Evolutionary conservation across 345 rosid species (phyloP), one percentile per base, ranked within the genome.

Genomic region (Fremontodendron californicum): DNA sequence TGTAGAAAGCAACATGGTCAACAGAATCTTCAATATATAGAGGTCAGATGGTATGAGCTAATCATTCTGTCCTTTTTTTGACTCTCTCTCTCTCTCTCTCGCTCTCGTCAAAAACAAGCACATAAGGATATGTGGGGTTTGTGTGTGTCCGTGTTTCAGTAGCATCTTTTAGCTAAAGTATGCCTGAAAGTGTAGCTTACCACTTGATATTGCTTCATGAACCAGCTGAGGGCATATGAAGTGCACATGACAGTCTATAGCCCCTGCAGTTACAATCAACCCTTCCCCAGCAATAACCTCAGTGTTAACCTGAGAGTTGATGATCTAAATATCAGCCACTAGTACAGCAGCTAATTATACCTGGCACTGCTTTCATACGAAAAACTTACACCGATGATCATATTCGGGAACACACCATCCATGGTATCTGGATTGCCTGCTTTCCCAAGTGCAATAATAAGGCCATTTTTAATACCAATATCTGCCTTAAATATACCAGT

Each of bases 251-350:
- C 96, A 90, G 82, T 93, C 99, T 78, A 96, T 96, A 35, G 93
- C 98, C 63, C 96, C 98, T 37, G 99, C 99, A 58, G 99, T 96
- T 80, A 92, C 71, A 76, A 96, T 92, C 89, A 86, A 85, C 76
- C 96, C 93, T 88, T 96, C 99, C 81, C 97, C 97, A 49, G 96
- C 94, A 78, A 96, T 92, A 83, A 89, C 97, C 89, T 96, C 98
- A 15, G 98, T 93, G 87, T 89, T 93, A 76, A 81, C 85, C 92
- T 89, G 73, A 58, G 54, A 76, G 78, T 23, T 23, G 55, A 80
- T 69, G 69, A 43, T 15, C 21, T 62, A 74, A 80, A 81, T 33
- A 73, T 9, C 69, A 54, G 21, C 13, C 29, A 75, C 16, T 54
- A 45, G 54, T 64, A 77, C 31, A 25, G 42, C 23, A 51, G 61